phyloP scores from a whole-genome alignment of 495 filamentous ascomycete genomes.

The Durotheca rogersii region DNA sequence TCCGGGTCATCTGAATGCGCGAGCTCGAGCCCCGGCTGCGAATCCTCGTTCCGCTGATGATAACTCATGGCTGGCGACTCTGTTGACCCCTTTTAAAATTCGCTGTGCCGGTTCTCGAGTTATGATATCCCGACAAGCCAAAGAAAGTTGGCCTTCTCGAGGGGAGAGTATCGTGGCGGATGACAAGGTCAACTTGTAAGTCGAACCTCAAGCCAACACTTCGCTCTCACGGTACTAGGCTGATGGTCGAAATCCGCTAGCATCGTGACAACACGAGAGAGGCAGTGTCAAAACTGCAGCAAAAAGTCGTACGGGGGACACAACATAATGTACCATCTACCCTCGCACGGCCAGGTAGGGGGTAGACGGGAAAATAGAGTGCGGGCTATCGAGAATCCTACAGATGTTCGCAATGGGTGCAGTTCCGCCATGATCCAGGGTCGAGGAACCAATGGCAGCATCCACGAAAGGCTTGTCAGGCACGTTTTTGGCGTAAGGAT shows the following conservation, averaged over 20 bases:
- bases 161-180: neutral
- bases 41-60: neutral
- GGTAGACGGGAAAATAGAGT: neutral
- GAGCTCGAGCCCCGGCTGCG: conserved; percentile 20
- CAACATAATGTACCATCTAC: conserved; percentile 8
- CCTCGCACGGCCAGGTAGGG: too few species aligned
- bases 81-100: neutral
- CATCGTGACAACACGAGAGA: conserved; percentile 5
- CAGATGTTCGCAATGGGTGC: too few species aligned
- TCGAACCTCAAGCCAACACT: neutral
- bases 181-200: neutral
- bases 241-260: neutral
- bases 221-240: neutral
- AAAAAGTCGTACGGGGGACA: neutral
- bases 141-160: neutral
- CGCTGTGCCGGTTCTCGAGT: too few species aligned
- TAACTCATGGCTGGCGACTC: conserved; percentile 3
- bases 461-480: neutral
- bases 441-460: neutral
- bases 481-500: conserved; percentile 9
- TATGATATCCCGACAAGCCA: too few species aligned
- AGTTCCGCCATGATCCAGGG: neutral
- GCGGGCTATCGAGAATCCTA: too few species aligned
- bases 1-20: conserved; percentile 7
- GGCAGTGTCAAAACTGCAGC: neutral